Evolutionary conservation across 345 rosid species (phyloP).

Genomic region (Salix purpurea): DNA sequence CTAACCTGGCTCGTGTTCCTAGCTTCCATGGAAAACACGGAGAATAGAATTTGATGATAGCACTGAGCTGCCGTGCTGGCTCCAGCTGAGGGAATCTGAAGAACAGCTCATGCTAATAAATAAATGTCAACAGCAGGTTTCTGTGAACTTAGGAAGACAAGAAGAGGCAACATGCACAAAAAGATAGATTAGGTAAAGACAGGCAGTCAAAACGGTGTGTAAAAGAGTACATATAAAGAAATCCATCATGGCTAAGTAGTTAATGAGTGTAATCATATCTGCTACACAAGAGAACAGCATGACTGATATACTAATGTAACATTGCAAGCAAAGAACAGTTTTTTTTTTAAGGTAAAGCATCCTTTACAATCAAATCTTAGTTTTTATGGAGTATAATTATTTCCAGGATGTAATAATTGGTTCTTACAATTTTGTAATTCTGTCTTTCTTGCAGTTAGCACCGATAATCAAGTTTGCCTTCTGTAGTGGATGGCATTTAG

Average conservation of each 20-base stretch:
- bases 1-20: background rate
- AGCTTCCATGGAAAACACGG: background rate
- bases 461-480: background rate
- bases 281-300: background rate
- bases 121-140: background rate
- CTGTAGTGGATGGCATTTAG: background rate
- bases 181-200: background rate
- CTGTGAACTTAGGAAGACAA: no score
- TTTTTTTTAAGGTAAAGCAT: background rate
- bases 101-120: background rate
- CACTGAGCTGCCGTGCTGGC: background rate
- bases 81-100: background rate
- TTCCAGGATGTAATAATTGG: background rate
- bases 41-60: no score
- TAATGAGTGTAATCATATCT: conserved; percentile 15
- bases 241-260: background rate
- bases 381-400: background rate
- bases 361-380: background rate
- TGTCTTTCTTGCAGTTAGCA: background rate
- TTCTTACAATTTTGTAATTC: background rate
- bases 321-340: background rate
- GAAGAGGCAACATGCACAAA: no score
- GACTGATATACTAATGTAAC: no score
- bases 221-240: background rate
- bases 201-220: background rate